Conservation (phyloP, 2,329 filamentous ascomycete species). For the Sphaerostilbella broomeana region DNA sequence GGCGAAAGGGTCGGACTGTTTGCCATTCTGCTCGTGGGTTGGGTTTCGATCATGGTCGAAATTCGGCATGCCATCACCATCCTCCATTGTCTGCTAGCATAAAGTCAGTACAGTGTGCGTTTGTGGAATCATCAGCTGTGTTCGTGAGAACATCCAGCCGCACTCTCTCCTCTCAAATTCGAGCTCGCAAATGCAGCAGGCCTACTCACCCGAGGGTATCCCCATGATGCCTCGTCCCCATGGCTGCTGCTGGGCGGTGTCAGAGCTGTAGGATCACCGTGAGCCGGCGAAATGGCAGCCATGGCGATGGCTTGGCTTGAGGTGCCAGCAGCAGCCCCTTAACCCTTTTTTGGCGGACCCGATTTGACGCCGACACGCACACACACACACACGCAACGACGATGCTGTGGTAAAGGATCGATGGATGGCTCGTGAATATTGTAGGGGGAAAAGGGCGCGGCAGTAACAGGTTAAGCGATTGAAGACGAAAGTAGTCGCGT, state of each 20-base stretch:
- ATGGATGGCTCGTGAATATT: conserved; percentile 3
- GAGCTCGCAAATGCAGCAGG: no score
- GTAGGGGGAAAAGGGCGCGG: conserved; percentile 2
- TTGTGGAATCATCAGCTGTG: no score
- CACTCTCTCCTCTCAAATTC: no score
- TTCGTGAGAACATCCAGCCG: no score
- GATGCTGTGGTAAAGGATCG: not conserved
- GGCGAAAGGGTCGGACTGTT: conserved; percentile 19
- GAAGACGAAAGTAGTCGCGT: not conserved
- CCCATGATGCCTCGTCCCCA: conserved; percentile 42
- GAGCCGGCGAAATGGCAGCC: conserved; percentile 47
- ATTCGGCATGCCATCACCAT: no score
- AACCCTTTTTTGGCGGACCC: conserved; percentile 7
- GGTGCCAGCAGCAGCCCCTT: conserved; percentile 25
- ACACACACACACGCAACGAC: no score
- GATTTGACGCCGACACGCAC: no score
- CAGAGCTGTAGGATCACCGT: conserved; percentile 41
- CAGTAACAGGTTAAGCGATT: conserved; percentile 5
- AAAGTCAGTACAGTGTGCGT: no score
- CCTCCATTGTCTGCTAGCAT: no score
- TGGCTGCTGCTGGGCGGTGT: conserved; percentile 45
- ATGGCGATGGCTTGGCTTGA: conserved; percentile 28
- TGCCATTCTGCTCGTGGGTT: conserved; percentile 21
- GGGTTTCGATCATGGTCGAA: no score
- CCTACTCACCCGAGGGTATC: conserved; percentile 34